Evolutionary conservation across 2,329 filamentous ascomycete species (phyloP).

Genomic region (Colletotrichum sp.): DNA sequence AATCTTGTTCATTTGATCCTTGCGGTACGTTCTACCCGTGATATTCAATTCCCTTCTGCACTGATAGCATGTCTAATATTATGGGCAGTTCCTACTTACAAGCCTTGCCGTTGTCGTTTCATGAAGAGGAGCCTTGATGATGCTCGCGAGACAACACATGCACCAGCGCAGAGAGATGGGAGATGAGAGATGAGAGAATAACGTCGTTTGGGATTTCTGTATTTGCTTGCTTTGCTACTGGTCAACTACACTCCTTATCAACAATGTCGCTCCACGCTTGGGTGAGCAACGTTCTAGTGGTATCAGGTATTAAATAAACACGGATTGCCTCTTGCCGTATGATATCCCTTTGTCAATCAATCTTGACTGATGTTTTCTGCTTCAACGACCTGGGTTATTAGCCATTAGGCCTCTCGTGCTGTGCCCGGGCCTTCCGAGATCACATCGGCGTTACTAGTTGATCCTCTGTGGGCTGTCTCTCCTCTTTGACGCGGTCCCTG

Average conservation of each 20-base stretch:
- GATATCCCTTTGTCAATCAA: not conserved
- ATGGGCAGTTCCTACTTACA: no score
- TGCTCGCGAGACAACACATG: no score
- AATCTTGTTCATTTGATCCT: no score
- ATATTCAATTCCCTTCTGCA: no score
- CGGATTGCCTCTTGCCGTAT: not conserved
- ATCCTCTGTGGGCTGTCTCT: accelerated
- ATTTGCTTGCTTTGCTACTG: not conserved
- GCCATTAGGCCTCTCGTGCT: not conserved
- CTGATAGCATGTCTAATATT: no score
- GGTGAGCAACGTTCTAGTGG: not conserved
- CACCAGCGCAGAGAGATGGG: no score
- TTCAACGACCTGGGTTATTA: not conserved
- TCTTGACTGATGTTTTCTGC: not conserved
- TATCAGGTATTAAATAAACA: not conserved
- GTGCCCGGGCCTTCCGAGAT: not conserved
- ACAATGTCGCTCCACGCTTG: not conserved
- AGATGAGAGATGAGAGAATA: no score
- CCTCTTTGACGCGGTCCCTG: not conserved
- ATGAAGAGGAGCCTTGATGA: no score
- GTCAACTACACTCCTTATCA: not conserved
- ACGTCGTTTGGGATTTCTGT: no score
- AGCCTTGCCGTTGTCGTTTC: no score
- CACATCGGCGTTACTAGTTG: not conserved
- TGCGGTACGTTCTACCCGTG: no score